Conservation (phyloP, 495 filamentous ascomycete genomes). For the Penicillium chermesinum region DNA sequence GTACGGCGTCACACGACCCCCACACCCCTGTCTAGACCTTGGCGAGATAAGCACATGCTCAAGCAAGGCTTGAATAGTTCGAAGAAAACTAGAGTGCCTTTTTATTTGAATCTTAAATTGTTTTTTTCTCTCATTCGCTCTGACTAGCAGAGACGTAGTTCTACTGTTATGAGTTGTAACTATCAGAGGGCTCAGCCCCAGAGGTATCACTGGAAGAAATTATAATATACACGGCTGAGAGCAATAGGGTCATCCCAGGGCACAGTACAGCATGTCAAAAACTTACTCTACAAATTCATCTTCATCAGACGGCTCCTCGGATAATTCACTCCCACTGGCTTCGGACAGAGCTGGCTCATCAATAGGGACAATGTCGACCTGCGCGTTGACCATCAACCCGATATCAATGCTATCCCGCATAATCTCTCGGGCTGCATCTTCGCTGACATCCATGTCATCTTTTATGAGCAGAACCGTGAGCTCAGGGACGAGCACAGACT, state of each 20-base stretch:
- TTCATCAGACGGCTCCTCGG: background rate
- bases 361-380: constrained; percentile 53
- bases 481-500: constrained; percentile 84
- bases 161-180: too few relatives aligned
- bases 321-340: background rate
- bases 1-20: too few relatives aligned
- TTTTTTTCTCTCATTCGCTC: background rate
- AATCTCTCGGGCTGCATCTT: constrained; percentile 60
- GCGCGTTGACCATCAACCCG: constrained; percentile 68
- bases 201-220: too few relatives aligned
- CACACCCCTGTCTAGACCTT: too few relatives aligned
- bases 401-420: constrained; percentile 70
- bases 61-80: too few relatives aligned
- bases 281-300: background rate
- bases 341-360: background rate
- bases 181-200: too few relatives aligned
- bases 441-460: constrained; percentile 74
- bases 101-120: too few relatives aligned
- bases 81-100: too few relatives aligned
- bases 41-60: too few relatives aligned
- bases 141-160: background rate
- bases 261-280: background rate
- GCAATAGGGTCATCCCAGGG: too few relatives aligned
- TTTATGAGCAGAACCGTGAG: constrained; percentile 69
- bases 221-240: too few relatives aligned